Conservation (phyloP, 139 green algal genomes). For the Chlamydomonas eustigma region DNA sequence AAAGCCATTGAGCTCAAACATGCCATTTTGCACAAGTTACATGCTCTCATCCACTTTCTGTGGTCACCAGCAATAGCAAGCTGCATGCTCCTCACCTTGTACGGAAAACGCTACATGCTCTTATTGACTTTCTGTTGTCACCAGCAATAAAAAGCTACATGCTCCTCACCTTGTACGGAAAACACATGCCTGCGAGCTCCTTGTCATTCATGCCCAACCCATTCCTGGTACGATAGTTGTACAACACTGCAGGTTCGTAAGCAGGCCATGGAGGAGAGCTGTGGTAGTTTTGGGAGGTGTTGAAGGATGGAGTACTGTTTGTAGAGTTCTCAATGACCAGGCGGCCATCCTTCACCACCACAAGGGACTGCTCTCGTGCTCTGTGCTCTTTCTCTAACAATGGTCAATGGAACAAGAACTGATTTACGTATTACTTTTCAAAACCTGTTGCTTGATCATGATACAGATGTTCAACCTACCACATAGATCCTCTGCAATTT, state of each 20-base stretch:
- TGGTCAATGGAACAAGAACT: background rate
- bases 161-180: conserved; percentile 50
- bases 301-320: background rate
- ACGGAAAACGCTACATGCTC: no score
- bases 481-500: conserved; percentile 44
- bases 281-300: background rate
- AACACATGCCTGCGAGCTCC: conserved; percentile 73
- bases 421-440: no score
- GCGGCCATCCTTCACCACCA: background rate
- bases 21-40: no score
- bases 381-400: conserved; percentile 16
- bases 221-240: conserved; percentile 35
- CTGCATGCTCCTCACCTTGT: no score
- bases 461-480: conserved; percentile 16
- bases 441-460: background rate
- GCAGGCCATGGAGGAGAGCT: conserved; percentile 13
- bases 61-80: no score
- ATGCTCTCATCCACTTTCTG: no score
- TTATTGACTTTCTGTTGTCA: no score
- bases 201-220: conserved; percentile 31
- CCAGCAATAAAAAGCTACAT: no score
- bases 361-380: background rate
- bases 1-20: no score
- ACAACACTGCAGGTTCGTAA: conserved; percentile 47
- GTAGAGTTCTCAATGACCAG: background rate